Conservation (phyloP, 352 stramenopile species). For the Globisporangium carolinianum region DNA sequence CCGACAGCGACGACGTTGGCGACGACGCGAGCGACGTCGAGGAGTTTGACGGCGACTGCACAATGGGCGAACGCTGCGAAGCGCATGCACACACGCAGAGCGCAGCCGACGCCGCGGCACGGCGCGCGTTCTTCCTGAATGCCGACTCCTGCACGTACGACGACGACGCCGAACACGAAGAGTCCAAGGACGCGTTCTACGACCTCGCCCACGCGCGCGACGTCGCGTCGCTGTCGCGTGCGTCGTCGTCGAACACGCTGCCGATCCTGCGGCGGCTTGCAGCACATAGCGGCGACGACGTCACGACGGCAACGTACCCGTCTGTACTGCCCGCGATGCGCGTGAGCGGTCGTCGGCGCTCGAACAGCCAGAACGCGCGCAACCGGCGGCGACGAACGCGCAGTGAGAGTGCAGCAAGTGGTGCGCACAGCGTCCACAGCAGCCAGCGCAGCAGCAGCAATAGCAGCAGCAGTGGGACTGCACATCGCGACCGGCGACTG, state of each 20-base stretch:
- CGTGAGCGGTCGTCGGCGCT: constrained; percentile 22
- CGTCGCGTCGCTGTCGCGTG: constrained; percentile 9
- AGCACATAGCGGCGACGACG: neutral
- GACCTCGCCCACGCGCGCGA: constrained; percentile 5
- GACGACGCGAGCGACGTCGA: constrained; percentile 17
- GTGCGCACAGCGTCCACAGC: constrained; percentile 20
- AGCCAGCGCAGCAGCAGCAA: constrained; percentile 22
- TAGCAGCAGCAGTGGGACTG: constrained; percentile 10
- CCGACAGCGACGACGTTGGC: constrained; percentile 34
- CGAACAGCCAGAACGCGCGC: constrained; percentile 19
- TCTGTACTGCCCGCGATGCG: constrained; percentile 8
- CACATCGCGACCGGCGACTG: constrained; percentile 25
- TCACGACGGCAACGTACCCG: constrained; percentile 10
- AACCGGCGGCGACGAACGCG: constrained; percentile 24
- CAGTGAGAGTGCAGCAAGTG: constrained; percentile 28
- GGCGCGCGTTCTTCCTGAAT: constrained; percentile 5
- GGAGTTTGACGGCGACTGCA: constrained; percentile 22
- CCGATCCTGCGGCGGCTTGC: constrained; percentile 5
- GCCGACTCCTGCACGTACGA: constrained; percentile 20
- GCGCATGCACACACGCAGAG: neutral
- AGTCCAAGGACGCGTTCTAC: constrained; percentile 10
- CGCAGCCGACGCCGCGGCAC: neutral
- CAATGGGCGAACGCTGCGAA: neutral
- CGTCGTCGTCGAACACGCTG: constrained; percentile 8
- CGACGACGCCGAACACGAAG: constrained; percentile 32